These are phyloP conservation scores for Aspergillus incahuasiensis DNA, from an alignment of 495 filamentous ascomycete genomes.

Conservation along the genomic window DNA sequence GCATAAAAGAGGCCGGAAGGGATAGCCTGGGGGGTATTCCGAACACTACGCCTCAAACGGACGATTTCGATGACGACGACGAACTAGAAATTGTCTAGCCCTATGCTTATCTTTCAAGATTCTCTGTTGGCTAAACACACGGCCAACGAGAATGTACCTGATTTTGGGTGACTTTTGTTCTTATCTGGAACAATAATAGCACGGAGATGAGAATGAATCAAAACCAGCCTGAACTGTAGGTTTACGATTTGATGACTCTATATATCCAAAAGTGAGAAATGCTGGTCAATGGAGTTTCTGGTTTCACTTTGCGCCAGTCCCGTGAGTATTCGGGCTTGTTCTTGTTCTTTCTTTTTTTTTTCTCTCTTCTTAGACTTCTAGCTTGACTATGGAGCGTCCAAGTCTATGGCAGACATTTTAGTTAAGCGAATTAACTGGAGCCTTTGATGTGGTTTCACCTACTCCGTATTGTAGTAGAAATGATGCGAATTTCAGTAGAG, in stretches of 20 bases:
- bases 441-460: too few species aligned
- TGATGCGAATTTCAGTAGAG: too few species aligned
- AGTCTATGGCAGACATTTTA: too few species aligned
- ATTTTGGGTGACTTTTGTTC: neutral
- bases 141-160: neutral
- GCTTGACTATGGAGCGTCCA: conserved; percentile 13
- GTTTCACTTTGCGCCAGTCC: too few species aligned
- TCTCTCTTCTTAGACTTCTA: conserved; percentile 12
- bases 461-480: too few species aligned
- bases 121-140: neutral
- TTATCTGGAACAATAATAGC: neutral
- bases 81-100: conserved; percentile 50
- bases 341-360: neutral
- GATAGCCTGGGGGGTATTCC: conserved; percentile 61
- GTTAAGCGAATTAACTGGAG: too few species aligned
- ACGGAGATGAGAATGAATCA: neutral
- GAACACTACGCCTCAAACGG: conserved; percentile 25
- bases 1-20: conserved; percentile 69
- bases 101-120: neutral
- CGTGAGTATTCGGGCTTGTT: too few species aligned
- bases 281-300: too few species aligned
- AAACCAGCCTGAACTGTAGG: neutral
- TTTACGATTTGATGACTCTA: neutral
- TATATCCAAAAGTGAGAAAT: too few species aligned
- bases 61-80: conserved; percentile 44